Conservation (phyloP, 768 basidiomycete species). For the Daedaleopsis sinensis region DNA sequence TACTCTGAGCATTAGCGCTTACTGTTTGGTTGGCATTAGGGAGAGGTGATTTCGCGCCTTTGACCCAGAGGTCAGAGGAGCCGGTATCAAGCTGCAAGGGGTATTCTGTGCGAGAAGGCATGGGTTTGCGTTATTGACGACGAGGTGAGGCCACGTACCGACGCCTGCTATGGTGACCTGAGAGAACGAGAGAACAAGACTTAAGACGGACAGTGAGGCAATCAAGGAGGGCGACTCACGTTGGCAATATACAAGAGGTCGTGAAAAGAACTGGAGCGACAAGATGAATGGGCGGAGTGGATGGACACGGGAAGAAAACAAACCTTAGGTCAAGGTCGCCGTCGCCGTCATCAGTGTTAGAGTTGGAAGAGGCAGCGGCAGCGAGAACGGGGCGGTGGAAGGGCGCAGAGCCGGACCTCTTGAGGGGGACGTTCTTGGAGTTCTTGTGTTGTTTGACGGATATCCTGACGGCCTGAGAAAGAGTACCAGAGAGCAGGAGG, state of each 20-base stretch:
- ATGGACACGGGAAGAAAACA: neutral
- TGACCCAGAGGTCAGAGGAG: slow-evolving; percentile 77
- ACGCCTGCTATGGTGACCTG: slow-evolving; percentile 69
- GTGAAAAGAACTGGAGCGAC: slow-evolving; percentile 58
- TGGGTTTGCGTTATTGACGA: neutral
- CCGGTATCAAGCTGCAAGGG: slow-evolving; percentile 84
- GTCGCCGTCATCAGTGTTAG: slow-evolving; percentile 14
- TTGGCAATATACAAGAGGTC: slow-evolving; percentile 83
- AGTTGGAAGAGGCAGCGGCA: slow-evolving; percentile 30
- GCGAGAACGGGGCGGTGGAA: slow-evolving; percentile 30
- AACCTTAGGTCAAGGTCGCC: slow-evolving; percentile 39
- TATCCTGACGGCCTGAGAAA: slow-evolving; percentile 48
- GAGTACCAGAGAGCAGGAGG: slow-evolving; percentile 39
- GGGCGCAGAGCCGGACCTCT: slow-evolving; percentile 38
- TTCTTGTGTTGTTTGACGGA: slow-evolving; percentile 50
- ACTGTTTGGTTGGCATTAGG: slow-evolving; percentile 24
- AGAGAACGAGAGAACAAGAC: slow-evolving; percentile 14
- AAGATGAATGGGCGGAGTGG: neutral
- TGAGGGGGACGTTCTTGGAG: slow-evolving; percentile 29
- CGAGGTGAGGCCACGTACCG: slow-evolving; percentile 42
- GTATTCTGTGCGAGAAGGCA: slow-evolving; percentile 49
- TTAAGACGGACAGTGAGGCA: neutral
- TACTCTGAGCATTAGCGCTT: slow-evolving; percentile 10
- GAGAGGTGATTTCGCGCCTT: slow-evolving; percentile 24
- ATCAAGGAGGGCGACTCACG: slow-evolving; percentile 44